Evolutionary conservation across 169 alveolate genomes (phyloP).

Genomic region (Babesia sp.): DNA sequence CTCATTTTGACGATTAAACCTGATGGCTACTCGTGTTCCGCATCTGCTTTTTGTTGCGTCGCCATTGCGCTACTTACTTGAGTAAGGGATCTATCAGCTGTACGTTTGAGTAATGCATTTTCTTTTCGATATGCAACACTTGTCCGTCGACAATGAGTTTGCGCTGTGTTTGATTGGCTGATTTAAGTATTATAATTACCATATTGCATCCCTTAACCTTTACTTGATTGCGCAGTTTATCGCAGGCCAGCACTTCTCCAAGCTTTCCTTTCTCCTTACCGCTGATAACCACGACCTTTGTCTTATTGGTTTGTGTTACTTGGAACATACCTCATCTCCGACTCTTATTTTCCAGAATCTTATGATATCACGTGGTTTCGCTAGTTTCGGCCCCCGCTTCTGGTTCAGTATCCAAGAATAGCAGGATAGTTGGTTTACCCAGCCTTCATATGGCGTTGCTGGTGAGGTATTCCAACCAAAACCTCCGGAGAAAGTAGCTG

Average conservation of each 20-base stretch:
- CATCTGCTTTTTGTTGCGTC: conserved; percentile 12
- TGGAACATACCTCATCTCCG: conserved; percentile 77
- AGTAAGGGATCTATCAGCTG: conserved; percentile 83
- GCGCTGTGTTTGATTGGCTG: conserved; percentile 39
- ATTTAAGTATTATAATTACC: conserved; percentile 34
- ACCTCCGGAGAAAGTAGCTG: neutral
- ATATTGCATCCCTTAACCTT: conserved; percentile 85
- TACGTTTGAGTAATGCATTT: conserved; percentile 86
- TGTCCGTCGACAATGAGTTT: conserved; percentile 70
- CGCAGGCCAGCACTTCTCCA: conserved; percentile 82
- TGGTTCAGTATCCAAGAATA: neutral
- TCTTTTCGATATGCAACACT: conserved; percentile 78
- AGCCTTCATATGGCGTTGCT: neutral
- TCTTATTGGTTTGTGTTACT: neutral
- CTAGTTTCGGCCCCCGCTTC: conserved; percentile 72
- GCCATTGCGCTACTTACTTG: conserved; percentile 34
- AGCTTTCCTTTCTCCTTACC: conserved; percentile 84
- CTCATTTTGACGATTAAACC: conserved; percentile 67
- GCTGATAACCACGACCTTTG: conserved; percentile 80
- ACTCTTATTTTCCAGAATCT: conserved; percentile 80
- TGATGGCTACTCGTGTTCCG: conserved; percentile 72
- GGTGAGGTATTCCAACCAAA: neutral
- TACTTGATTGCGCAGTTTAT: conserved; percentile 79
- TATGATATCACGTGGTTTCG: conserved; percentile 71
- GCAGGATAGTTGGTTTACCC: neutral